phyloP scores from a whole-genome alignment of 1,284 basidiomycete genomes.

The Kalmanozyma brasiliensis region DNA sequence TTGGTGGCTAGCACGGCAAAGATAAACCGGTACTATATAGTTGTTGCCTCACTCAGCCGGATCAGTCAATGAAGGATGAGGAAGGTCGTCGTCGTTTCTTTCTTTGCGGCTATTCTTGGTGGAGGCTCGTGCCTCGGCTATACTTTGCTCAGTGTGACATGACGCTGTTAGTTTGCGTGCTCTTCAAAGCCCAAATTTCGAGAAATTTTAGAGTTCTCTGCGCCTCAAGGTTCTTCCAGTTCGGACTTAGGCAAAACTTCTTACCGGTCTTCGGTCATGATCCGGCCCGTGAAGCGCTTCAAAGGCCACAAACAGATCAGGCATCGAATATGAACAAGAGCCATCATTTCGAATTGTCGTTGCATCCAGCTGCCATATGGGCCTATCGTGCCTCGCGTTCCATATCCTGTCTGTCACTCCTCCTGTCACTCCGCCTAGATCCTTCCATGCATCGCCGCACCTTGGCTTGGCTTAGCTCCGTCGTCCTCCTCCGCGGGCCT shows the following conservation, averaged over 20 bases:
- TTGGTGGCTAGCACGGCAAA: no score
- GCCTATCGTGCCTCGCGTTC: background rate
- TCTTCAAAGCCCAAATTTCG: no score
- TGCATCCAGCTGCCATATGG: background rate
- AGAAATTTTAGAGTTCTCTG: no score
- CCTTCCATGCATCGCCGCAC: conserved; percentile 8
- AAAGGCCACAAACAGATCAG: conserved; percentile 1
- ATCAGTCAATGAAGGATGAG: no score
- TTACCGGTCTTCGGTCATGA: conserved; percentile 1
- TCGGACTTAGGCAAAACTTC: background rate
- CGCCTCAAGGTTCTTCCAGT: no score
- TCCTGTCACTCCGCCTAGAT: conserved; percentile 5
- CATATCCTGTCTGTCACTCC: conserved; percentile 15
- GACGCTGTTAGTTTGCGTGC: background rate
- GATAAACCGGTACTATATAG: no score
- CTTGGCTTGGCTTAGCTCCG: conserved; percentile 6
- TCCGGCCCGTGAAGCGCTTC: conserved; percentile 10
- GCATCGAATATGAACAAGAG: no score
- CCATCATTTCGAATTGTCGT: background rate
- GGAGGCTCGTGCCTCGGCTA: conserved; percentile 2
- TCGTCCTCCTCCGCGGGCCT: conserved; percentile 15
- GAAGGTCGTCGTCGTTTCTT: no score
- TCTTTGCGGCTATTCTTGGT: no score
- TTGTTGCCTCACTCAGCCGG: no score
- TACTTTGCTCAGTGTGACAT: conserved; percentile 1